Conservation (phyloP, 2,329 filamentous ascomycete genomes). For the Aspergillus transmontanensis region DNA sequence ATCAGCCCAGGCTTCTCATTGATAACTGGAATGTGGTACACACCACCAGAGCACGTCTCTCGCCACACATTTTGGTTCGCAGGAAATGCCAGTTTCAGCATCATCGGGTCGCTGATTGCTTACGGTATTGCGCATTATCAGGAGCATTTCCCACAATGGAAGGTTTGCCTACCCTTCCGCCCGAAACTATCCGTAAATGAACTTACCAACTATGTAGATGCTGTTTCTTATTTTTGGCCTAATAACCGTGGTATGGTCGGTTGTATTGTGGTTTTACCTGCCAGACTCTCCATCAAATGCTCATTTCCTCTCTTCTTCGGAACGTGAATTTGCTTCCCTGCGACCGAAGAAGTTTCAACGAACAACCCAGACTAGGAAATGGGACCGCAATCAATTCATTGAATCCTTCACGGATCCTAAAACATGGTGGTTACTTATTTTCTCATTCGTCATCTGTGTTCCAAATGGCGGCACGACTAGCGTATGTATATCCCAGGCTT, state of each 20-base stretch:
- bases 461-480: slow-evolving; percentile 22
- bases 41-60: slow-evolving; percentile 26
- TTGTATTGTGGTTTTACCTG: slow-evolving; percentile 18
- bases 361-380: slow-evolving; percentile 13
- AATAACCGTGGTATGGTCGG: slow-evolving; percentile 16
- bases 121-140: slow-evolving; percentile 24
- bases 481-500: slow-evolving; percentile 7
- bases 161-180: slow-evolving; percentile 4
- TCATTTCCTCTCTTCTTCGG: slow-evolving; percentile 13
- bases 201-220: neutral
- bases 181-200: neutral
- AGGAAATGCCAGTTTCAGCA: slow-evolving; percentile 25
- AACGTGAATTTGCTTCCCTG: slow-evolving; percentile 14
- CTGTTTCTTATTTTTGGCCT: slow-evolving; percentile 24
- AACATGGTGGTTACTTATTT: slow-evolving; percentile 34
- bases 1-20: slow-evolving; percentile 37
- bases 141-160: slow-evolving; percentile 15
- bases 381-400: slow-evolving; percentile 27
- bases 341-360: slow-evolving; percentile 13
- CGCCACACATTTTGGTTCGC: slow-evolving; percentile 28
- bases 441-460: slow-evolving; percentile 19
- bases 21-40: slow-evolving; percentile 35
- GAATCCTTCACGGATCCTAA: slow-evolving; percentile 36
- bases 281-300: slow-evolving; percentile 21
- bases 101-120: slow-evolving; percentile 24